Evolutionary conservation across 495 filamentous ascomycete genomes (phyloP).

Genomic region (Bacidia rubella): DNA sequence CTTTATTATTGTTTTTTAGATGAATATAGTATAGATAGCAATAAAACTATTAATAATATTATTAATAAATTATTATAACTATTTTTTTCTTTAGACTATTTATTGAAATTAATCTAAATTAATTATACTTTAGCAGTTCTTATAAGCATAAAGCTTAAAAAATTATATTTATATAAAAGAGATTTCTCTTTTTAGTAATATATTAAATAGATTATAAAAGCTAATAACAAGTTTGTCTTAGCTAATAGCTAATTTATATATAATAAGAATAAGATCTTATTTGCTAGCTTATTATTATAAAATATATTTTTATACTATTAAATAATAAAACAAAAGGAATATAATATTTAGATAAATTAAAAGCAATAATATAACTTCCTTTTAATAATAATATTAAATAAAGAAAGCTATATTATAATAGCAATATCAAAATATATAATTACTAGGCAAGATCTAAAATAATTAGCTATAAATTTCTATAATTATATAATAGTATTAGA

Average conservation of each 20-base stretch:
- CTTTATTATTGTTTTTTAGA: conserved; percentile 6
- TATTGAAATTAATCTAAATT: conserved; percentile 8
- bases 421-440: background rate
- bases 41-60: conserved; percentile 5
- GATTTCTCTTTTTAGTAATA: too few species aligned
- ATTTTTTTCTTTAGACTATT: conserved; percentile 7
- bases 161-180: conserved; percentile 5
- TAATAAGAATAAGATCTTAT: too few species aligned
- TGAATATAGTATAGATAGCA: conserved; percentile 7
- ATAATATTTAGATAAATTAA: too few species aligned
- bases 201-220: too few species aligned
- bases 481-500: background rate
- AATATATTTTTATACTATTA: background rate
- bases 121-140: conserved; percentile 6
- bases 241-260: too few species aligned
- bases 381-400: background rate
- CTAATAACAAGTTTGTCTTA: too few species aligned
- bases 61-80: conserved; percentile 11
- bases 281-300: too few species aligned
- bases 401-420: background rate
- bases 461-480: background rate
- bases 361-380: background rate
- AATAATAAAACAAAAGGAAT: background rate
- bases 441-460: too few species aligned
- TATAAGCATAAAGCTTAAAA: background rate